These are phyloP conservation scores for Poa pratensis DNA, from an alignment of 176 grass and related monocot species.

Conservation along the genomic window DNA sequence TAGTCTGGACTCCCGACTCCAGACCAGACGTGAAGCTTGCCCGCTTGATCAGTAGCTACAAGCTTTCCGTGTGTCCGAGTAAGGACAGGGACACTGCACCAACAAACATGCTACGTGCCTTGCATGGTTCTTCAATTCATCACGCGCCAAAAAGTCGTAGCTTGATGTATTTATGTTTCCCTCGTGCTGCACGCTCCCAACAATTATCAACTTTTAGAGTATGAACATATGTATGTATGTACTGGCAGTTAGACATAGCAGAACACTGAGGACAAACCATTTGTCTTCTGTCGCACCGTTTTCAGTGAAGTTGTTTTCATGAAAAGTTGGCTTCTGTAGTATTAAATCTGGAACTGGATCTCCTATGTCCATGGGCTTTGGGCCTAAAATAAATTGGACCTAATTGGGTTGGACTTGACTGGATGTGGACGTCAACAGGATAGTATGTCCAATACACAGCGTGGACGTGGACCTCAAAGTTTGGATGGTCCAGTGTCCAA, in stretches of 20 bases:
- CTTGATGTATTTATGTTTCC: neutral
- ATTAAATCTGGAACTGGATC: too few relatives aligned
- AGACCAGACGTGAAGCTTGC: constrained; percentile 24
- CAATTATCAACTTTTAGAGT: neutral
- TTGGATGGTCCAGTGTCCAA: too few relatives aligned
- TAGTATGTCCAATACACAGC: too few relatives aligned
- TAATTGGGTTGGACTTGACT: too few relatives aligned
- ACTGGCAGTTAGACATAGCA: neutral
- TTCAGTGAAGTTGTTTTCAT: neutral
- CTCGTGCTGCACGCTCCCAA: constrained; percentile 15
- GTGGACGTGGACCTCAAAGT: too few relatives aligned
- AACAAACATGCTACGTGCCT: constrained; percentile 22
- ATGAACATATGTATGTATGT: neutral
- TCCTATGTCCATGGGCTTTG: too few relatives aligned
- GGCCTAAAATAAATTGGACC: too few relatives aligned
- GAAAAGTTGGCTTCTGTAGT: too few relatives aligned
- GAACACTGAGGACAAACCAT: neutral
- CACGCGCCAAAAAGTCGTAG: neutral
- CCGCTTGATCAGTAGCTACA: neutral
- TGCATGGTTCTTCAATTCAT: constrained; percentile 17
- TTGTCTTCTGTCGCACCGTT: neutral
- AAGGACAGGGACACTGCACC: neutral
- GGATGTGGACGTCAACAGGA: too few relatives aligned
- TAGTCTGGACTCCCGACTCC: neutral
- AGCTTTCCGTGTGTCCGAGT: neutral